Evolutionary conservation across 768 basidiomycete genomes (phyloP).

Genomic region (Boletellus ananiceps): DNA sequence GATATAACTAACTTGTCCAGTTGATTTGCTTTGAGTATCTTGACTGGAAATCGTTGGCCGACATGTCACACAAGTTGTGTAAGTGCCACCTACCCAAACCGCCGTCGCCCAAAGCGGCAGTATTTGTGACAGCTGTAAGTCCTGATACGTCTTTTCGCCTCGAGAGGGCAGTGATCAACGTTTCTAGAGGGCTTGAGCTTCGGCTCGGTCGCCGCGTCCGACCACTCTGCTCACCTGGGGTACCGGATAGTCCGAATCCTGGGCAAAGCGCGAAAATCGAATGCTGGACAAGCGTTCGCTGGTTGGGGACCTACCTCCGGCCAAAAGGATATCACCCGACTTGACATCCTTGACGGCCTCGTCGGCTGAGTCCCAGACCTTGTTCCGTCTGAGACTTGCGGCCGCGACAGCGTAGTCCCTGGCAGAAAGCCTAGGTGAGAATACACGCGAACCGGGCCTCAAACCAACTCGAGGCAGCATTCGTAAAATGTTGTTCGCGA

Average conservation of each 20-base stretch:
- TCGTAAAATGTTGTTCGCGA: constrained; percentile 1
- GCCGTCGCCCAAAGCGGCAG: constrained; percentile 64
- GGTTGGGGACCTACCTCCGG: constrained; percentile 17
- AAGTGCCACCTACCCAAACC: constrained; percentile 52
- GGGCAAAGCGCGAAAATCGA: not conserved
- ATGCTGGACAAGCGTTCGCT: constrained; percentile 19
- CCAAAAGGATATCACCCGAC: constrained; percentile 63
- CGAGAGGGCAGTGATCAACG: constrained; percentile 69
- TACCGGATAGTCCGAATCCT: constrained; percentile 91
- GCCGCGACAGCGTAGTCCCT: constrained; percentile 4
- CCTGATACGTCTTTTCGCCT: constrained; percentile 48
- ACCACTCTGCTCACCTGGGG: constrained; percentile 43
- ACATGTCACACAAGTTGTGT: not conserved
- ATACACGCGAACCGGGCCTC: constrained; percentile 1
- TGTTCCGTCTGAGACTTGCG: too few species aligned
- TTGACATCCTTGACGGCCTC: constrained; percentile 81
- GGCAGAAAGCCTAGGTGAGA: not conserved
- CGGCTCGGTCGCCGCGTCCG: not conserved
- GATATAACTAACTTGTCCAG: constrained; percentile 80
- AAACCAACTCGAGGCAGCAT: constrained; percentile 7
- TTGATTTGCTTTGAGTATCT: constrained; percentile 66
- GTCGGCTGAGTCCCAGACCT: constrained; percentile 66
- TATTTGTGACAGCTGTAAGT: constrained; percentile 81
- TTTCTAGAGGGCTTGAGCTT: constrained; percentile 44
- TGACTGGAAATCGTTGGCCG: constrained; percentile 40